Base-by-base conservation (phyloP, 2,329 filamentous ascomycete species). In the Ascochyta clinopodiicola region DNA sequence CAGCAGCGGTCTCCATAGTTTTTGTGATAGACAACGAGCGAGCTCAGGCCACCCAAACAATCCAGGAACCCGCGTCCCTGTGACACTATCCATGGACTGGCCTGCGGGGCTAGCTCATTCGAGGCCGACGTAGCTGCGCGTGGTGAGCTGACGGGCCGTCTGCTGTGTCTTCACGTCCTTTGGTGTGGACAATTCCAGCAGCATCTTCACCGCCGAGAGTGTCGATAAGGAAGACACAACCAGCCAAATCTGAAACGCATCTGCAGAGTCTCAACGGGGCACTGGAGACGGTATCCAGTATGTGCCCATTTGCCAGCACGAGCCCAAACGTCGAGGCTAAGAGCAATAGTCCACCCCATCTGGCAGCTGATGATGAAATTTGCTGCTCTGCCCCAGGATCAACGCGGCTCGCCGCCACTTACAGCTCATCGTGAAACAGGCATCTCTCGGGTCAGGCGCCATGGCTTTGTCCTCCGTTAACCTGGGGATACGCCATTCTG, bases 1-100 rank as follows among this genome's bases (percentile, higher is more conserved):
- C 61, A 56, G 57, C 56, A 52, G 56, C 42, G 38, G 19, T 48
- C 50, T 51, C 51, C 52, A 50, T 56, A 48, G 59, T 63, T 56
- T 60, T 65, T 59, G 56, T 57, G 60, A 53, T 47, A 56, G 60
- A 53, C 45, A 56, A 54, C 51, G 58, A 48, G 63, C 61, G 58
- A 45, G 63, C 62, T 60, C 59, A 57, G 56, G 50, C 62, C 58
- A 62, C 51, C 56, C 56, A 62, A 60, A 59, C 38, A 57, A 57
- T 35, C 47, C 51, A 47, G 51, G 32, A 43, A 51, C 37, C 57
- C 52, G 46, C 42, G 35, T 39, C 48, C 60, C 51, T 59, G 55
- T 47, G 51, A 45, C 44, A 27, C 44, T 44, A 47, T 34, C 49
- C 61, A 61, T 58, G 64, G 62, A 56, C 46, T 48, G 44, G 62